Evolutionary conservation across 2,329 filamentous ascomycete species (phyloP), one percentile per base, ranked within the genome.

Genomic region (Myriosclerotinia curreyana): DNA sequence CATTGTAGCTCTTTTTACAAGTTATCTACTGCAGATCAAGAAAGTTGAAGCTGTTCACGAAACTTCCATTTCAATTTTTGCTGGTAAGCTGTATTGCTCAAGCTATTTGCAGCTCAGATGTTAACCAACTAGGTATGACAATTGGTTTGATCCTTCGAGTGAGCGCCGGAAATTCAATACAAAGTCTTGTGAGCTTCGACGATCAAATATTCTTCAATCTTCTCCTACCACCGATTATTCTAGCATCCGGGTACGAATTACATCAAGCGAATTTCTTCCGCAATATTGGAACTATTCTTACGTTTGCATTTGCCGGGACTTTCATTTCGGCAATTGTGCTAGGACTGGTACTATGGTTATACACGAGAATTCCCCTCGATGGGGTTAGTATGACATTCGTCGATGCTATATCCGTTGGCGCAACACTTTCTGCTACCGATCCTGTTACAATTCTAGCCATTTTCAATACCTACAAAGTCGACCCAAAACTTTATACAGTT

Each of bases 121-220:
- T 38, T 64, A 28, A 64, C 20, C 31, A 36, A 15, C 11, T 42
- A 96, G 94, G 94, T 73, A 98, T 98, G 95, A 89, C 92, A 65
- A 92, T 99, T 66, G 95, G 95, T 7, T 81, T 99, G 71, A 84
- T 96, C 66, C 86, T 99, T 65, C 86, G 95, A 73, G 80, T 97
- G 68, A 91, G 87, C 51, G 88, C 89, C 60, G 88, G 89, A 69
- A 88, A 91, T 67, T 91, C 89, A 68, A 92, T 99, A 72, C 89
- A 93, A 76, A 90, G 91, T 75, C 87, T 91, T 69, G 92, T 99
- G 74, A 96, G 89, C 77, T 99, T 99, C 81, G 90, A 98, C 80
- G 97, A 97, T 76, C 93, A 98, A 75, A 96, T 98, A 81, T 99
- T 99, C 82, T 99, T 99, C 83, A 99, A 99, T 77, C 85, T 99